Evolutionary conservation across 139 green algal genomes (phyloP).

Genomic region (Chlamydomonas incerta): DNA sequence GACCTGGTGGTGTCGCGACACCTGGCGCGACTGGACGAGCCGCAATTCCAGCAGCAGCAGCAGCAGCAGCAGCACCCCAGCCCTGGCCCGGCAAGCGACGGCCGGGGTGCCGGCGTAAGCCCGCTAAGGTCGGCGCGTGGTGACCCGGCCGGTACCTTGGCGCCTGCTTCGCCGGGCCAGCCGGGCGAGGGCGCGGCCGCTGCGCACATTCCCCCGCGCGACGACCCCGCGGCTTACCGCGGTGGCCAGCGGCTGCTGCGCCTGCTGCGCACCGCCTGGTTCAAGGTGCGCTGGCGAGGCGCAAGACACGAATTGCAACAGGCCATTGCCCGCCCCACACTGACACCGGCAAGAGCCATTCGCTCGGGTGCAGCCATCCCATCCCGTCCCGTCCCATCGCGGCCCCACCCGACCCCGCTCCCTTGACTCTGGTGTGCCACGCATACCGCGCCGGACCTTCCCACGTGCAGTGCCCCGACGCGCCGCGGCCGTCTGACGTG

Average conservation of each 20-base stretch:
- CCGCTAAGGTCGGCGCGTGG: too few relatives aligned
- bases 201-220: background rate
- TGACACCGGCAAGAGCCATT: too few relatives aligned
- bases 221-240: background rate
- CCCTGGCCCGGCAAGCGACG: too few relatives aligned
- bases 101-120: background rate
- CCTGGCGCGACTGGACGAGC: background rate
- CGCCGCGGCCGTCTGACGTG: background rate
- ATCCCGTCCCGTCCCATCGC: too few relatives aligned
- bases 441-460: too few relatives aligned
- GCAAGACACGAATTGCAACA: too few relatives aligned
- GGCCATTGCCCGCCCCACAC: too few relatives aligned
- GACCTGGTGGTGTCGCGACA: background rate
- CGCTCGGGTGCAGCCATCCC: too few relatives aligned
- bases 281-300: background rate
- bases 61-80: background rate
- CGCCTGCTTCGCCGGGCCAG: too few relatives aligned
- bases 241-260: slow-evolving; percentile 26
- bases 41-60: background rate
- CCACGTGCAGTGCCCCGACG: slow-evolving; percentile 16
- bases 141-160: too few relatives aligned
- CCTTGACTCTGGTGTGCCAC: background rate
- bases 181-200: background rate
- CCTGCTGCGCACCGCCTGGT: slow-evolving; percentile 25
- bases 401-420: too few relatives aligned